These are phyloP conservation scores for Amylocarpus encephaloides DNA, from an alignment of 2,329 filamentous ascomycete genomes.

Conservation along the genomic window DNA sequence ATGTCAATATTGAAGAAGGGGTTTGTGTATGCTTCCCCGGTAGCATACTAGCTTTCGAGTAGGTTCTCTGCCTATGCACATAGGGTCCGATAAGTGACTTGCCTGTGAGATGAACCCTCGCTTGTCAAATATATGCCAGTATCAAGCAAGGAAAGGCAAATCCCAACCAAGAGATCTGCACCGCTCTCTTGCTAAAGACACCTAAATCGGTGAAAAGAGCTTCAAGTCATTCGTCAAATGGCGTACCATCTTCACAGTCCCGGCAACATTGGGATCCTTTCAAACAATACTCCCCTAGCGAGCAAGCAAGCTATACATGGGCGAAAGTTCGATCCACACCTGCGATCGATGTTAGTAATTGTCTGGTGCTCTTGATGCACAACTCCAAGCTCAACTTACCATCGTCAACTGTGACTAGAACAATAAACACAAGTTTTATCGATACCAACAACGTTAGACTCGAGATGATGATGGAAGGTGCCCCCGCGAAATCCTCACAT, in stretches of 20 bases:
- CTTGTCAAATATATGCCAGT: constrained; percentile 51
- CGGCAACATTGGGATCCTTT: constrained; percentile 49
- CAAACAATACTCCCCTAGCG: constrained; percentile 55
- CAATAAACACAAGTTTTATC: constrained; percentile 61
- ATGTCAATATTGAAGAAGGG: constrained; percentile 69
- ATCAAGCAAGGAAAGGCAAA: constrained; percentile 61
- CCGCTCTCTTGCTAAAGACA: constrained; percentile 62
- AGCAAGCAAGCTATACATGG: constrained; percentile 57
- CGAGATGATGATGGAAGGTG: constrained; percentile 64
- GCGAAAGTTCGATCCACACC: constrained; percentile 64
- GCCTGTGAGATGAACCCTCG: constrained; percentile 58
- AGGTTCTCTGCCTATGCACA: neutral
- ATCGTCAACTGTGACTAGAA: constrained; percentile 61
- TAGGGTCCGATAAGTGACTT: neutral
- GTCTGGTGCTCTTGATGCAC: neutral
- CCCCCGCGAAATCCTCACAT: constrained; percentile 55
- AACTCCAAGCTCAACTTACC: constrained; percentile 25
- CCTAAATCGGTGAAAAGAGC: constrained; percentile 73
- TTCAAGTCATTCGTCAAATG: constrained; percentile 55
- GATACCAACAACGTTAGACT: constrained; percentile 63
- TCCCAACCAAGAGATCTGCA: constrained; percentile 67
- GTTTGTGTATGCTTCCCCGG: constrained; percentile 57
- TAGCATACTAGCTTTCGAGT: constrained; percentile 32
- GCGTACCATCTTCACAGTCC: constrained; percentile 53
- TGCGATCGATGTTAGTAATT: neutral